phyloP scores from a whole-genome alignment of 2,329 filamentous ascomycete genomes.

The Chalaropsis thielavioides region DNA sequence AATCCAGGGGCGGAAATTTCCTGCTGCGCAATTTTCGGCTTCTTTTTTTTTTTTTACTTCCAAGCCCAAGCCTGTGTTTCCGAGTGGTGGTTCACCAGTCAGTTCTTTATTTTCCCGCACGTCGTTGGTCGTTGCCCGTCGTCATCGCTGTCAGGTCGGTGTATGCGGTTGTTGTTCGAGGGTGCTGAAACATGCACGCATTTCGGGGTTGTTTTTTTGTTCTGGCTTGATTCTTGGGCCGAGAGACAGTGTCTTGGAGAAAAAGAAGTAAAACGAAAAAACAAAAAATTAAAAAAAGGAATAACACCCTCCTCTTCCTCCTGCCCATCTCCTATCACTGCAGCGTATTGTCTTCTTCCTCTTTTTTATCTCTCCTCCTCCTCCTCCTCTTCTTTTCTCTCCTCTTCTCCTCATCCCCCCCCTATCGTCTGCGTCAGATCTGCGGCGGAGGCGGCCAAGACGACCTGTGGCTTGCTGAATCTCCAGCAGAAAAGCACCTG shows the following conservation, averaged over 20 bases:
- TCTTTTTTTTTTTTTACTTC: background rate
- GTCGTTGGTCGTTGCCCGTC: no score
- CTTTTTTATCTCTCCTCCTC: background rate
- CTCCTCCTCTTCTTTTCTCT: background rate
- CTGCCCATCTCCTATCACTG: background rate
- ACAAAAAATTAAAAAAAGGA: no score
- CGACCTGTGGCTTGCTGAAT: background rate
- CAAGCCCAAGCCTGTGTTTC: no score
- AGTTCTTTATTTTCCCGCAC: no score
- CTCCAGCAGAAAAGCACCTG: background rate
- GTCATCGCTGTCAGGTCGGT: no score
- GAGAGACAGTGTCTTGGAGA: no score
- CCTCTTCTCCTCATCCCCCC: background rate
- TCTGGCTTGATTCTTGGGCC: no score
- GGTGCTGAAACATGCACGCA: no score
- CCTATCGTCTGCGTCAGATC: background rate
- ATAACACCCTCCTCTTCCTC: background rate
- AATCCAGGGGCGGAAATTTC: background rate
- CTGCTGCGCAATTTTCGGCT: background rate
- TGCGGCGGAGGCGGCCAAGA: background rate
- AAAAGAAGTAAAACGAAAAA: no score
- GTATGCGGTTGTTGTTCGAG: no score
- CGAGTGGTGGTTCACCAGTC: no score
- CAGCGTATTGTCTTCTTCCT: background rate
- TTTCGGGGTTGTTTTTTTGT: no score